Base-by-base conservation (phyloP, 176 grass and related monocot species). In the Carex cristatella region DNA sequence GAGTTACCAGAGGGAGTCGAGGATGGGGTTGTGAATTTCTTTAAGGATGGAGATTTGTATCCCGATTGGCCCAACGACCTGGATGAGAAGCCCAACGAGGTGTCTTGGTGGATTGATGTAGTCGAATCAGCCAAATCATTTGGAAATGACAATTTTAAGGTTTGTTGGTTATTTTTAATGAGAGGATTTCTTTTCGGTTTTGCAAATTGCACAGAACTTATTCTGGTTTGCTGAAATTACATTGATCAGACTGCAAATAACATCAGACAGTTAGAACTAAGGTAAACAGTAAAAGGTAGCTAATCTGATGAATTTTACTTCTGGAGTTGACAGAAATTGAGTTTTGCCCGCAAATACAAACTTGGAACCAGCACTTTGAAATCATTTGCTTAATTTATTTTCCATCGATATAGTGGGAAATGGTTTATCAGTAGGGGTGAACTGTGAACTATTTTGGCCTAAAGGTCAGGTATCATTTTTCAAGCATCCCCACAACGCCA, bases 21-120 rank as follows among this genome's bases (percentile, higher is more conserved):
- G 79, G 88, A 93, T 85, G 95, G 95, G 82, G 86, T 93, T 63
- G 65, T 81, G n/a, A 93, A 92, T 79, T 95, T 95, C 48, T 94
- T 98, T 64, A 92, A 92, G 80, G 93, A 98, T 85, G 93, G 87
- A 81, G 95, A 98, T 46, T 81, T 86, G 82, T 93, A 92, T 90
- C 91, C 95, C 83, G 95, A 95, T 88, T 98, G 95, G 95, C 93
- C 93, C 15, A 89, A 71, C 89, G 93, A 98, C 80, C 86, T 98
- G 1, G 85, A 93, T 81, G 93, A 93, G 72, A 98, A 93, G 78
- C 91, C 93, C 68, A 81, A 65, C 62, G 93, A 95, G 68, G 90
- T 93, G 88, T 90, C 91, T 76, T 95, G 93, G 93, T 98, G 93
- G 95, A 98, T 98, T 11, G 60, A 87, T 74, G 93, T 85, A 27